A percentile compares a stretch with the other conserved stretches of the same genome.
phyloP scores from a whole-genome alignment of 768 basidiomycete species.

The Collybiopsis luxurians region DNA sequence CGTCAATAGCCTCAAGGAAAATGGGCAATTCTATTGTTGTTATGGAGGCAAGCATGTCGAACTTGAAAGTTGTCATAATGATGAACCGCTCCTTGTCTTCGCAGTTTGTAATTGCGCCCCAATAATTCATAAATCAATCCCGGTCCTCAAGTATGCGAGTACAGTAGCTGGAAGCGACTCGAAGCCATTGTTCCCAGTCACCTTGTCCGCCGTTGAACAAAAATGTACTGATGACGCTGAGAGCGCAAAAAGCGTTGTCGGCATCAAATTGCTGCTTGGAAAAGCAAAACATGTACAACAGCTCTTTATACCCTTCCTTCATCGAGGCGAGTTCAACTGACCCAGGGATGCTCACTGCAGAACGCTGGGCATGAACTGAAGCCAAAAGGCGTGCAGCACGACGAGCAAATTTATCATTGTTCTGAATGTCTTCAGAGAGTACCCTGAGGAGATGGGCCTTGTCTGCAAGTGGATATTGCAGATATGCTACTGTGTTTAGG shows the following conservation, averaged over 20 bases:
- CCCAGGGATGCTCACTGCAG: slow-evolving; percentile 13
- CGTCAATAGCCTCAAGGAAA: slow-evolving; percentile 53
- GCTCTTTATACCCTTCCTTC: slow-evolving; percentile 20
- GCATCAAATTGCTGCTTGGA: slow-evolving; percentile 31
- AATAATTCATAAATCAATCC: slow-evolving; percentile 32
- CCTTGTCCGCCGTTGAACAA: slow-evolving; percentile 78
- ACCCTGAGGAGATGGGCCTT: slow-evolving; percentile 37
- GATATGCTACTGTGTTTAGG: slow-evolving; percentile 57
- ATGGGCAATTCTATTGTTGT: slow-evolving; percentile 61
- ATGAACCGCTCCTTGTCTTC: slow-evolving; percentile 62
- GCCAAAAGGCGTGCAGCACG: slow-evolving; percentile 69
- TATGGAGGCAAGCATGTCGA: slow-evolving; percentile 77
- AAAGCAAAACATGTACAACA: slow-evolving; percentile 21
- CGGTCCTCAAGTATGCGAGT: slow-evolving; percentile 38
- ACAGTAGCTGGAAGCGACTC: slow-evolving; percentile 58
- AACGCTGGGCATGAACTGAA: slow-evolving; percentile 45
- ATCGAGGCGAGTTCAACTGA: slow-evolving; percentile 22
- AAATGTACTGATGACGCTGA: slow-evolving; percentile 73
- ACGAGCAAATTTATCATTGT: slow-evolving; percentile 43
- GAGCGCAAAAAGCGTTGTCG: slow-evolving; percentile 76
- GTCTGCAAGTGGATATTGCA: slow-evolving; percentile 72
- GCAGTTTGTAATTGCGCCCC: slow-evolving; percentile 43
- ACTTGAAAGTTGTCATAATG: slow-evolving; percentile 84
- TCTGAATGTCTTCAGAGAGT: slow-evolving; percentile 51
- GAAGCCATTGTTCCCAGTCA: slow-evolving; percentile 65